Evolutionary conservation across 345 rosid genomes (phyloP).

Genomic region (Pistacia integerrima): DNA sequence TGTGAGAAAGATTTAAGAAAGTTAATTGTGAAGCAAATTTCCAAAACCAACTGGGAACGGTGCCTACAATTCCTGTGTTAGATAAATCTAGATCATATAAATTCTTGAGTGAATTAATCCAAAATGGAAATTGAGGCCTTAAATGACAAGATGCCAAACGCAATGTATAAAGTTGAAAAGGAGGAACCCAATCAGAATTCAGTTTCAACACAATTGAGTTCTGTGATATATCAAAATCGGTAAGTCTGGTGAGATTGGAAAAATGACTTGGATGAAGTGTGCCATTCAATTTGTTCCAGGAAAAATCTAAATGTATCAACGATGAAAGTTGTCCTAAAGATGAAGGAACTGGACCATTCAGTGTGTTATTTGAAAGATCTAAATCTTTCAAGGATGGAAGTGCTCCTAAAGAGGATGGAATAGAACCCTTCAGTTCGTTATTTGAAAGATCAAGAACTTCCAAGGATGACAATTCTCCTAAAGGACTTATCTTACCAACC

Average conservation of each 20-base stretch:
- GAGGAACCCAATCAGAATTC: too few relatives aligned
- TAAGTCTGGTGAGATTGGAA: too few relatives aligned
- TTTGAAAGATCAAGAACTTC: too few relatives aligned
- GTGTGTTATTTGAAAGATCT: slow-evolving; percentile 5
- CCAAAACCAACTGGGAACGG: background rate
- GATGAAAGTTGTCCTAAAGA: background rate
- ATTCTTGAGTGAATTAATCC: too few relatives aligned
- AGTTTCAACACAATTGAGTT: background rate
- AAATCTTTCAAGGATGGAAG: background rate
- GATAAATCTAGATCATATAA: too few relatives aligned
- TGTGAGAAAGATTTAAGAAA: slow-evolving; percentile 30
- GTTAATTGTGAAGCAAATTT: background rate
- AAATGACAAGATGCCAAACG: too few relatives aligned
- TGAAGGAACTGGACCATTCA: slow-evolving; percentile 6
- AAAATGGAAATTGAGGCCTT: too few relatives aligned
- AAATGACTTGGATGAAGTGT: slow-evolving; percentile 13
- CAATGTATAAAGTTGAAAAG: too few relatives aligned
- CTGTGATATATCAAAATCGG: slow-evolving; percentile 14
- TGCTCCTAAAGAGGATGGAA: background rate
- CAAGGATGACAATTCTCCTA: background rate
- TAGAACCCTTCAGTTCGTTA: background rate
- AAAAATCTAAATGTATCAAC: background rate
- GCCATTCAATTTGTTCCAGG: background rate
- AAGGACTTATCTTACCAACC: too few relatives aligned
- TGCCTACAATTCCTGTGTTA: too few relatives aligned